phyloP scores from a whole-genome alignment of 1,139 yeast species.

The Taphrina flavorubra region DNA sequence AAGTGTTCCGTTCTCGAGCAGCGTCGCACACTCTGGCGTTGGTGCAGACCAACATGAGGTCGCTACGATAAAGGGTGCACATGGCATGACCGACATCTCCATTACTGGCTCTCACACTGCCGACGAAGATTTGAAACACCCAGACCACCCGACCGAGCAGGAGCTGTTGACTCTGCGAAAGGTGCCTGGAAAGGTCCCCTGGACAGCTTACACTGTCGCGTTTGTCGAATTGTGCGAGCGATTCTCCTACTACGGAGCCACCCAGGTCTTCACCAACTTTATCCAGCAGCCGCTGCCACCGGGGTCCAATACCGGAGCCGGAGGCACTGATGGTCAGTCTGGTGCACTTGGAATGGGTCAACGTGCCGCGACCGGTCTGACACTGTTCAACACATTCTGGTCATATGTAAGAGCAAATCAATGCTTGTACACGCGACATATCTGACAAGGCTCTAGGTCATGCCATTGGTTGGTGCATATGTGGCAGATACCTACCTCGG shows the following conservation, averaged over 20 bases:
- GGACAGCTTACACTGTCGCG: slow-evolving; percentile 72
- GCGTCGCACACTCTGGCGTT: slow-evolving; percentile 16
- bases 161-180: slow-evolving; percentile 59
- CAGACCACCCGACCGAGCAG: slow-evolving; percentile 53
- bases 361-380: slow-evolving; percentile 73
- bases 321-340: slow-evolving; percentile 36
- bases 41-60: background rate
- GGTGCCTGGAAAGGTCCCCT: slow-evolving; percentile 56
- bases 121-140: slow-evolving; percentile 19
- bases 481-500: slow-evolving; percentile 78
- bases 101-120: slow-evolving; percentile 14
- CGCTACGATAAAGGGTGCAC: background rate
- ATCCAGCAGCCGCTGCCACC: slow-evolving; percentile 58
- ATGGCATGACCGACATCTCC: slow-evolving; percentile 11
- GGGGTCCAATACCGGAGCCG: slow-evolving; percentile 41
- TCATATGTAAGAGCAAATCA: slow-evolving; percentile 57
- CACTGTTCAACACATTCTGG: slow-evolving; percentile 83
- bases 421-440: too few relatives aligned
- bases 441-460: slow-evolving; percentile 51
- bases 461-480: slow-evolving; percentile 80
- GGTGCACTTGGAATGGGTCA: slow-evolving; percentile 72
- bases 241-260: slow-evolving; percentile 77
- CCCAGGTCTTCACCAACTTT: slow-evolving; percentile 71
- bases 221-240: slow-evolving; percentile 81
- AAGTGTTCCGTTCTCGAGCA: background rate